A percentile compares a stretch with the other conserved stretches of the same genome.
phyloP scores from a whole-genome alignment of 2,329 filamentous ascomycete species.

The Fusarium praegraminearum region DNA sequence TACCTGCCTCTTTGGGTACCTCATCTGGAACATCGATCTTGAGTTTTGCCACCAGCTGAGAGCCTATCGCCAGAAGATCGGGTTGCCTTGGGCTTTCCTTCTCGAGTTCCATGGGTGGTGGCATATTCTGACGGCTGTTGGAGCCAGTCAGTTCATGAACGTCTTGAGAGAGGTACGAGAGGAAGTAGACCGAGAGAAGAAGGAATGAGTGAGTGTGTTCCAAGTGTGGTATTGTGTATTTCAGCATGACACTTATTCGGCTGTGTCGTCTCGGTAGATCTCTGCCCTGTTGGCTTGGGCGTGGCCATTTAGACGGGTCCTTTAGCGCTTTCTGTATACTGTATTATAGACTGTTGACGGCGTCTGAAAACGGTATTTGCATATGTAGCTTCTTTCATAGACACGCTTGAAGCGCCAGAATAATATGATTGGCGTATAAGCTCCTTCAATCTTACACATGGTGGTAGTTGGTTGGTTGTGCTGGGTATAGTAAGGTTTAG shows the following conservation, averaged over 20 bases:
- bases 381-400: background rate
- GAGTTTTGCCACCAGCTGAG: constrained; percentile 64
- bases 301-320: background rate
- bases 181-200: constrained; percentile 38
- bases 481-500: background rate
- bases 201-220: constrained; percentile 10
- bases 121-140: constrained; percentile 70
- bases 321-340: background rate
- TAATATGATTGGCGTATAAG: background rate
- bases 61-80: constrained; percentile 57
- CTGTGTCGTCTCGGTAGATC: background rate
- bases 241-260: background rate
- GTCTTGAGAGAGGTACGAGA: constrained; percentile 47
- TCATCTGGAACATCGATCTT: constrained; percentile 69
- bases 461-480: background rate
- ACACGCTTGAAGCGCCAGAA: background rate
- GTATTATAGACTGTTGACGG: constrained; percentile 8
- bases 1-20: constrained; percentile 59
- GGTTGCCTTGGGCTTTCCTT: constrained; percentile 66
- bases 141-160: constrained; percentile 59
- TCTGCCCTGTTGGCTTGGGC: background rate
- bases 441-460: background rate
- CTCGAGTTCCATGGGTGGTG: constrained; percentile 74
- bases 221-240: constrained; percentile 4
- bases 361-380: too few relatives aligned